A percentile compares a stretch with the other conserved stretches of the same genome.
Conservation (phyloP, 495 filamentous ascomycete genomes). For the Chaetomium fimeti region DNA sequence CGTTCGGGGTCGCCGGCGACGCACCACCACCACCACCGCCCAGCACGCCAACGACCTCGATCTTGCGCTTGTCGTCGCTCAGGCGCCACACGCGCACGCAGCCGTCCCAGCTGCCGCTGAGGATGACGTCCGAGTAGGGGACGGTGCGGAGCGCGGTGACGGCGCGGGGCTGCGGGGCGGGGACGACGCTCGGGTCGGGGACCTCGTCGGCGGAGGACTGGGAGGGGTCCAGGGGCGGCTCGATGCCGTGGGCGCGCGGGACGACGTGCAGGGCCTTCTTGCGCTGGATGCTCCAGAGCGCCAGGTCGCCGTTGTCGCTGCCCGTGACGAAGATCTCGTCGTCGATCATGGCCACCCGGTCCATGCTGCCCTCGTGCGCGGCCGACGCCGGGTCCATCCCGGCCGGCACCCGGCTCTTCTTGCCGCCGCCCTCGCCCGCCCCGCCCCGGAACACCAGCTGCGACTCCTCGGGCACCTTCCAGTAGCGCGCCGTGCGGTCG, state of each 20-base stretch:
- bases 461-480: slow-evolving; percentile 95
- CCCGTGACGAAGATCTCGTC: slow-evolving; percentile 90
- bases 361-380: slow-evolving; percentile 78
- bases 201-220: slow-evolving; percentile 68
- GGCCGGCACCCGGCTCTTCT: slow-evolving; percentile 40
- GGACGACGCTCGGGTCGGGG: slow-evolving; percentile 53
- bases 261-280: slow-evolving; percentile 91
- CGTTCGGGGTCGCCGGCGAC: slow-evolving; percentile 8
- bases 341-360: slow-evolving; percentile 84
- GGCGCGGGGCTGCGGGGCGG: slow-evolving; percentile 71
- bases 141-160: slow-evolving; percentile 86
- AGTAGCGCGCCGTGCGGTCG: slow-evolving; percentile 89
- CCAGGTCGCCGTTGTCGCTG: slow-evolving; percentile 80
- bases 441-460: slow-evolving; percentile 94
- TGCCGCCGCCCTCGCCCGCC: slow-evolving; percentile 50
- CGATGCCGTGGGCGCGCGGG: slow-evolving; percentile 78
- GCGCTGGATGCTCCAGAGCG: slow-evolving; percentile 86
- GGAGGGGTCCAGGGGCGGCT: slow-evolving; percentile 60
- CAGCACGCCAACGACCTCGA: slow-evolving; percentile 68
- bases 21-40: slow-evolving; percentile 36
- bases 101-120: slow-evolving; percentile 94
- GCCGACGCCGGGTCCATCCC: slow-evolving; percentile 41
- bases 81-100: slow-evolving; percentile 80
- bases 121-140: slow-evolving; percentile 80
- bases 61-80: slow-evolving; percentile 74